Evolutionary conservation across 2,329 filamentous ascomycete genomes (phyloP).

Genomic region (Neofusicoccum sp.): DNA sequence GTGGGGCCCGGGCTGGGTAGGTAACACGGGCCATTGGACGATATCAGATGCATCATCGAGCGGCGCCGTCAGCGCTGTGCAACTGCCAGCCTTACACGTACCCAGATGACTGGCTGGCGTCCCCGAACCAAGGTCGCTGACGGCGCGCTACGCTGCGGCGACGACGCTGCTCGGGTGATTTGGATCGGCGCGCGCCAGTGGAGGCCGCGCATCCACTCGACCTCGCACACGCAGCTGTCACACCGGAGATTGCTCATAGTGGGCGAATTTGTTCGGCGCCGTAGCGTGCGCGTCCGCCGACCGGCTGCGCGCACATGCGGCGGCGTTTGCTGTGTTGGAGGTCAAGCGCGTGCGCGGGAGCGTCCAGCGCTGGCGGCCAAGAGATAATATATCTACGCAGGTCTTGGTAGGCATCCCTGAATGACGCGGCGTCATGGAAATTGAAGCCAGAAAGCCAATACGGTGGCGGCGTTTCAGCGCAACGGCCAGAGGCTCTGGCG

Average conservation of each 20-base stretch:
- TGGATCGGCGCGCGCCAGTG: not conserved
- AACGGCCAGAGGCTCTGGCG: not conserved
- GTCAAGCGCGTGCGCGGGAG: not conserved
- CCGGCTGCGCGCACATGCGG: not conserved
- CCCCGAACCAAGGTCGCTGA: not conserved
- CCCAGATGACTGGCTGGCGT: not conserved
- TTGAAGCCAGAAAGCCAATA: conserved; percentile 6
- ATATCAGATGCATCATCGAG: conserved; percentile 1
- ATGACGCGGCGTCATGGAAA: conserved; percentile 1
- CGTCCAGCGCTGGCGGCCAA: not conserved
- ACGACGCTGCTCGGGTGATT: conserved; percentile 3
- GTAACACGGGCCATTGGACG: not conserved
- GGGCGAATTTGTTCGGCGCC: not conserved
- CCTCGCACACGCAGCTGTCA: not conserved
- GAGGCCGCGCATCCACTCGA: not conserved
- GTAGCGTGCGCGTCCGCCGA: not conserved
- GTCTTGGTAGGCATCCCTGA: conserved; percentile 15
- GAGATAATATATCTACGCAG: not conserved
- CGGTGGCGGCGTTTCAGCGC: conserved; percentile 8
- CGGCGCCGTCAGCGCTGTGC: conserved; percentile 1
- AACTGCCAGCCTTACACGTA: conserved; percentile 9
- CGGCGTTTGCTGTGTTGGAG: not conserved
- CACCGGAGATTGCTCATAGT: conserved; percentile 4
- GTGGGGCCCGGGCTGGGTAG: not conserved
- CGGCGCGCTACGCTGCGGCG: not conserved